These are phyloP conservation scores for Penicillium nucicola DNA, from an alignment of 495 filamentous ascomycete species.

Conservation along the genomic window DNA sequence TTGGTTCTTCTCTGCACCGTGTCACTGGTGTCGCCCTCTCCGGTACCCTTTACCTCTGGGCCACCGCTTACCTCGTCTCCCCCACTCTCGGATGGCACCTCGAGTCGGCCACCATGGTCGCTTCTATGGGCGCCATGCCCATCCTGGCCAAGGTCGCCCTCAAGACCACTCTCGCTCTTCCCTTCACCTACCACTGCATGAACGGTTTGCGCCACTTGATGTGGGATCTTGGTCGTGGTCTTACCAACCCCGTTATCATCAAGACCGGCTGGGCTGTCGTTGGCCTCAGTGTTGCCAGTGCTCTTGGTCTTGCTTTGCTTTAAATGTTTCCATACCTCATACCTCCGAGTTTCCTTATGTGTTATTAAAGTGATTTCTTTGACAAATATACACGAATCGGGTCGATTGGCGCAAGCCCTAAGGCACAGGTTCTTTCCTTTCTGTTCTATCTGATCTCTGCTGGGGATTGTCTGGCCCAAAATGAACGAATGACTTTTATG, in stretches of 20 bases:
- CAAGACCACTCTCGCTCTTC: conserved; percentile 72
- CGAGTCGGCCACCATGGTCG: conserved; percentile 74
- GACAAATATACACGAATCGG: conserved; percentile 22
- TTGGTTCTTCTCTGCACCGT: conserved; percentile 68
- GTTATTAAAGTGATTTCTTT: conserved; percentile 38
- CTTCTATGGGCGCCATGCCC: conserved; percentile 72
- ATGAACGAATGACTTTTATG: neutral
- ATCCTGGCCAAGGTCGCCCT: conserved; percentile 62
- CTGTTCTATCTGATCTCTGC: conserved; percentile 1
- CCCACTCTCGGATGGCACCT: conserved; percentile 83
- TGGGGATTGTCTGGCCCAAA: neutral
- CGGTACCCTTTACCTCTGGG: conserved; percentile 79
- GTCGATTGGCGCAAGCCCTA: conserved; percentile 19
- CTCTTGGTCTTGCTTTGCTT: conserved; percentile 58
- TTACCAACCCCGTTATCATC: conserved; percentile 69
- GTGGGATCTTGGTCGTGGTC: conserved; percentile 73
- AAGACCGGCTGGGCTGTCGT: conserved; percentile 73
- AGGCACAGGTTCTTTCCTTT: conserved; percentile 20
- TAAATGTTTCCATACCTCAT: conserved; percentile 28
- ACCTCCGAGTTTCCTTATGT: conserved; percentile 32
- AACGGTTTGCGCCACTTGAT: conserved; percentile 89
- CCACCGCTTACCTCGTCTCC: conserved; percentile 75
- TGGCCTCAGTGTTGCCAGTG: conserved; percentile 60
- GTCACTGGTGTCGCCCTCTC: conserved; percentile 73
- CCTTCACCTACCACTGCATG: conserved; percentile 81